Percentiles rank a stretch among this genome's conserved stretches.
Conservation (phyloP, 345 rosid genomes). For the Gossypium stocksii region DNA sequence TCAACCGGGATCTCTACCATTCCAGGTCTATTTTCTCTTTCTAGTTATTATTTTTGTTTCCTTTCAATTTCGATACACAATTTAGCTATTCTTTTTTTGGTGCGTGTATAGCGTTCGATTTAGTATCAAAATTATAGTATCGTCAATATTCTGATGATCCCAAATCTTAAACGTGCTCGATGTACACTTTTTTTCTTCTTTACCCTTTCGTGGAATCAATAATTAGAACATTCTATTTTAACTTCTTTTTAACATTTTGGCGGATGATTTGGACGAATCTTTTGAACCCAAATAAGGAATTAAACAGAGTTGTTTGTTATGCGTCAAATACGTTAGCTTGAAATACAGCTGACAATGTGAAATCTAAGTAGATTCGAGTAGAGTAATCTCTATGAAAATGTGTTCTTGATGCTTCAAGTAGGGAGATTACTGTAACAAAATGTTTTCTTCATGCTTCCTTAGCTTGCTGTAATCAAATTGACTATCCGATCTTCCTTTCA, state of each 20-base stretch:
- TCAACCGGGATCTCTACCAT: conserved; percentile 80
- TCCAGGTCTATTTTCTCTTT: conserved; percentile 40
- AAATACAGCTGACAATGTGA: neutral
- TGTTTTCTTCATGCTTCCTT: neutral
- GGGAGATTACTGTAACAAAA: neutral
- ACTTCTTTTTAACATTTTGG: neutral
- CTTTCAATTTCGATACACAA: neutral
- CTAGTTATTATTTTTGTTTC: neutral
- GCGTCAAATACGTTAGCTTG: neutral
- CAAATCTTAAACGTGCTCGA: neutral
- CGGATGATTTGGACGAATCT: neutral
- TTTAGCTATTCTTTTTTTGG: neutral
- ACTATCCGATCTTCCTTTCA: neutral
- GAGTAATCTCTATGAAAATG: neutral
- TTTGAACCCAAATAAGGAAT: neutral
- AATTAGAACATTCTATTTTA: neutral
- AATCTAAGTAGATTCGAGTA: neutral
- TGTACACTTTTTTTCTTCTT: neutral
- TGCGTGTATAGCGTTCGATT: neutral
- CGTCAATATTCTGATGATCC: neutral
- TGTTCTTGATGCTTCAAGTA: neutral
- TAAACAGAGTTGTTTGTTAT: neutral
- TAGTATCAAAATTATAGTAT: neutral
- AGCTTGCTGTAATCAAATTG: neutral
- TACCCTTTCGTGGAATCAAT: neutral